Evolutionary conservation across 1,284 basidiomycete genomes (phyloP).

Genomic region (Moesziomyces globuligerus): DNA sequence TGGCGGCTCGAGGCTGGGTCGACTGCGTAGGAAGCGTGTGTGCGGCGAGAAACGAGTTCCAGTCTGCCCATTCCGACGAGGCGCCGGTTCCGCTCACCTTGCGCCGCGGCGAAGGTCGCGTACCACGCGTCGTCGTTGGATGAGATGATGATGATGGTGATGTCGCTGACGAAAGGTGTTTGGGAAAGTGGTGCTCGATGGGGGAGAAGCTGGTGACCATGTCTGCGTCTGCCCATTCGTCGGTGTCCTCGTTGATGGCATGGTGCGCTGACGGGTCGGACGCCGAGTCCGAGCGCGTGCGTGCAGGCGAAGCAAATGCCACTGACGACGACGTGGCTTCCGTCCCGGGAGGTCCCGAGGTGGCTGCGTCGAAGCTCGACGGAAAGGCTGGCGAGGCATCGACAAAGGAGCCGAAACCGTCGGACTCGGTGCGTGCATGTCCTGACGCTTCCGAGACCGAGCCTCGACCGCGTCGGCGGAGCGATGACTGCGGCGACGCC

Average conservation of each 20-base stretch:
- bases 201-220: conserved; percentile 54
- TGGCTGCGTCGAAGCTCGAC: conserved; percentile 29
- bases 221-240: conserved; percentile 50
- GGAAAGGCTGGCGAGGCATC: conserved; percentile 33
- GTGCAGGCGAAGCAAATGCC: conserved; percentile 12
- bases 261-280: neutral
- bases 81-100: conserved; percentile 28
- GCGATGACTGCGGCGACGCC: conserved; percentile 39
- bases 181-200: conserved; percentile 10
- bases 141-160: neutral
- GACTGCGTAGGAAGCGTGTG: conserved; percentile 29
- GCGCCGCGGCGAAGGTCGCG: conserved; percentile 7
- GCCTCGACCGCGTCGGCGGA: conserved; percentile 37
- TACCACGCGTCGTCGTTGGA: neutral
- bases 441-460: conserved; percentile 26
- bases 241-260: conserved; percentile 15
- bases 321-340: conserved; percentile 22
- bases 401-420: conserved; percentile 51
- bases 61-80: conserved; percentile 41
- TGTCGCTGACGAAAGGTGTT: neutral
- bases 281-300: conserved; percentile 8
- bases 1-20: conserved; percentile 3
- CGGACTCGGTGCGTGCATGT: conserved; percentile 30
- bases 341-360: conserved; percentile 19
- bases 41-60: conserved; percentile 38